Evolutionary conservation across 2,329 filamentous ascomycete species (phyloP), one percentile per base, ranked within the genome.

Genomic region (Fusarium sp.): DNA sequence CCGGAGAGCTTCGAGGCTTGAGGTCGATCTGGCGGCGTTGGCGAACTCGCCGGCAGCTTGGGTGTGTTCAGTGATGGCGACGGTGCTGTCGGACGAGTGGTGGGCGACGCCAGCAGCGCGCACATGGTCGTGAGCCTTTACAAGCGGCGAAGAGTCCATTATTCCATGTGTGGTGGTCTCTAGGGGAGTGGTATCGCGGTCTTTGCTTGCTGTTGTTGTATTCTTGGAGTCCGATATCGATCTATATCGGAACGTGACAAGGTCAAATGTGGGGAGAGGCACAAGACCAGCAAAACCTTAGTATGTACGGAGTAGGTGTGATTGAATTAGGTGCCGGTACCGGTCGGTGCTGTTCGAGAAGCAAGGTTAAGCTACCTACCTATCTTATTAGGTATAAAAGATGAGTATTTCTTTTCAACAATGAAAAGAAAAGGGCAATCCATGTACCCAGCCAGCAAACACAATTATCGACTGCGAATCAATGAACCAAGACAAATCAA

Each of bases 1-100:
- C 48, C 95, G 87, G 45, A 96, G 78, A 13, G 93, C 94, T 81
- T 97, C 83, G 61, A 82, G 73, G 71, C 81, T 85, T 36, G 80
- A 82, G 8, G 92, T 96, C 43, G 78, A 84, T 59, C 86, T 84
- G n/a, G 91, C 88, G 27, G 93, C 93, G 58, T 89, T 88, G 58
- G 92, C 88, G 74, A 97, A 98, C 73, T 97, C 92, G 63, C 88
- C 89, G 3, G 95, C 94, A 33, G 95, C 95, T 53, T 91, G 82
- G 49, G 93, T 88, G 77, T 98, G 94, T 75, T 97, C 91, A 71
- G 90, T 90, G 71, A 93, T 90, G 61, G 94, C 94, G 43, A 91
- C 88, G 7, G 89, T 89, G 52, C 91, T 91, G 72, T 95, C 88
- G 51, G 81, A 82, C 41, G 90, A 88, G 70, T 93, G 87, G 21